These are phyloP conservation scores for Pseudogymnoascus sp. DNA, from an alignment of 2,329 filamentous ascomycete species.

Conservation along the genomic window DNA sequence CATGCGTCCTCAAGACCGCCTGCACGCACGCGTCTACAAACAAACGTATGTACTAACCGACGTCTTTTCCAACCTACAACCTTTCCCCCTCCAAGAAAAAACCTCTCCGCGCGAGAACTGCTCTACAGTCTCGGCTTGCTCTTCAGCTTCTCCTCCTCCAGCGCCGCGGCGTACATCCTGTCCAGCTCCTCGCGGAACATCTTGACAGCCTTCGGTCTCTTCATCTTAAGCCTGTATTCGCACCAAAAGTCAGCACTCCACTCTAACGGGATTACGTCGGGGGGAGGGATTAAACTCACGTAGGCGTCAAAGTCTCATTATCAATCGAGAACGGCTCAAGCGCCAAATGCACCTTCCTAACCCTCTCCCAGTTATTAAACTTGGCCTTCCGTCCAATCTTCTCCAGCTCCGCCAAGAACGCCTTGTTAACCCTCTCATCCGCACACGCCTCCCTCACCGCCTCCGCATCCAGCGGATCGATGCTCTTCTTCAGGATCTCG, in stretches of 20 bases:
- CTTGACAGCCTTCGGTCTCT: conserved; percentile 60
- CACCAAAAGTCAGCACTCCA: conserved; percentile 18
- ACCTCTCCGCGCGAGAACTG: background rate
- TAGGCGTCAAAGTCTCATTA: conserved; percentile 81
- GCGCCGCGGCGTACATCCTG: conserved; percentile 26
- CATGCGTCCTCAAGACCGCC: background rate
- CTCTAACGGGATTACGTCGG: background rate
- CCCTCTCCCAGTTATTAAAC: conserved; percentile 84
- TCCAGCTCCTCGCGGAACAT: conserved; percentile 26
- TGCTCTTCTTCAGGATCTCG: conserved; percentile 61
- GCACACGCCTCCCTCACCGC: conserved; percentile 58
- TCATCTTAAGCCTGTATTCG: conserved; percentile 54
- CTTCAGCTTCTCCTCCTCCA: conserved; percentile 21
- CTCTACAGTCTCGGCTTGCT: background rate
- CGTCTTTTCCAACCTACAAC: background rate
- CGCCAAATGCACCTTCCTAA: conserved; percentile 64
- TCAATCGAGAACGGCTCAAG: conserved; percentile 89
- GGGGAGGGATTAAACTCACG: conserved; percentile 53
- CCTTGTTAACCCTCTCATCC: conserved; percentile 63
- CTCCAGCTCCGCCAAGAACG: conserved; percentile 71
- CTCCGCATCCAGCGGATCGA: conserved; percentile 55
- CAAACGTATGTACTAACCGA: background rate
- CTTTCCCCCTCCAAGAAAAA: background rate
- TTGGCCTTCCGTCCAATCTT: conserved; percentile 72
- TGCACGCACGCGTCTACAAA: background rate